Evolutionary conservation across 2,329 filamentous ascomycete genomes (phyloP), one percentile per base, ranked within the genome.

Genomic region (Thielaviopsis euricoi): DNA sequence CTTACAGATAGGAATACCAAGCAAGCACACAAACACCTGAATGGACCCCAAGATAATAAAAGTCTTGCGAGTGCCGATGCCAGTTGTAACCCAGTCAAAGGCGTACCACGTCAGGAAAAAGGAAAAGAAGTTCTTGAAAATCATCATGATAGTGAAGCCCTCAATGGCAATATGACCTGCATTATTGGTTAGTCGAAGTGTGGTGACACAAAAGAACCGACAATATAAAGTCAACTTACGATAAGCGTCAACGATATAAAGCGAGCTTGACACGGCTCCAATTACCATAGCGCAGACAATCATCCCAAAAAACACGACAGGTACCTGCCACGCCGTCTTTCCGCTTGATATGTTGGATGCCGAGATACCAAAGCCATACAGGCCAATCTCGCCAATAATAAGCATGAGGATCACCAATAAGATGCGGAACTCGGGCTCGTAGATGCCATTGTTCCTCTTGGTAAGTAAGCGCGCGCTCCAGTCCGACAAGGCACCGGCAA

Each of bases 111-210:
- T 95, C 58, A 96, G 73, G 6, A 82, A 81, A 65, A 94, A 96
- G 62, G 84, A 87, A 72, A 96, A 95, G 62, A 96, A 79, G 70
- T 96, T 95, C 71, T 96, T 96, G 76, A 96, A 95, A 57, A 95
- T 83, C 62, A 95, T 79, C 68, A 93, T 80, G 70, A 88, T 87
- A 0, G 89, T 95, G 68, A 95, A 95, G 6, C 83, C 87, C 70
- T 96, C 90, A 53, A 95, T 81, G 0, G 87, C 82, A 58, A 95
- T 81, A 61, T 91, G 84, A 7, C 83, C 85, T 87, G 56, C 40
- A 10, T 6, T 10, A 0, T 48, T 9, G 33, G 60, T 64, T 17
- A 65, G 64, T 58, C 29, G 49, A 15, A 22, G 33, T 26, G 37
- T 48, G 23, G 43, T 50, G 40, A 21, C 13, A 37, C 29, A 55